Evolutionary conservation across 108 stramenopile genomes (phyloP).

Genomic region (Nitzschia sp.): DNA sequence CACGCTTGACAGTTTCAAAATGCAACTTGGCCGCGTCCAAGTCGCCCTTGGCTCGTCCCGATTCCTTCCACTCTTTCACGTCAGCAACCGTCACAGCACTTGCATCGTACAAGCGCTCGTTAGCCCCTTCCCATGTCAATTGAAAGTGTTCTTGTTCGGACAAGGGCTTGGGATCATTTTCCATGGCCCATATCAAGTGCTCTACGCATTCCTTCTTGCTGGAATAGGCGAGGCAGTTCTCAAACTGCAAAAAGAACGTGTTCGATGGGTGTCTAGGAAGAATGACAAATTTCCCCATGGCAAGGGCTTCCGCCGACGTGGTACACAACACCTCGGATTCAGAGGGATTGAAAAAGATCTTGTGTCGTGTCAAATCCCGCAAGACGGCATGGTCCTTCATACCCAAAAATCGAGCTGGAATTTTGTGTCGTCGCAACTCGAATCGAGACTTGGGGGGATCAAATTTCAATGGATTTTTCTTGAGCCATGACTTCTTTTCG

Average conservation of each 20-base stretch:
- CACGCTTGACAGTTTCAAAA: slow-evolving; percentile 50
- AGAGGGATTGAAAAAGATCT: slow-evolving; percentile 90
- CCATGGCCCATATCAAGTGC: slow-evolving; percentile 62
- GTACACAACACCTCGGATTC: slow-evolving; percentile 93
- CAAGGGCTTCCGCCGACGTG: slow-evolving; percentile 92
- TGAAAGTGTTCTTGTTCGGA: slow-evolving; percentile 54
- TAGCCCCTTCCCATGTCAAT: slow-evolving; percentile 94
- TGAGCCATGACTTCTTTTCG: slow-evolving; percentile 7
- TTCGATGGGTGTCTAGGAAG: slow-evolving; percentile 83
- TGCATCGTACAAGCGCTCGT: slow-evolving; percentile 75
- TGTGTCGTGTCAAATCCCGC: slow-evolving; percentile 61
- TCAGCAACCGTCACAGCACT: slow-evolving; percentile 52
- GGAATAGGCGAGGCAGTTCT: slow-evolving; percentile 74
- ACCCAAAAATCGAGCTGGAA: slow-evolving; percentile 81
- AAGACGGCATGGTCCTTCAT: slow-evolving; percentile 86
- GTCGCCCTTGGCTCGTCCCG: slow-evolving; percentile 54
- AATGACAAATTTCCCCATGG: slow-evolving; percentile 94
- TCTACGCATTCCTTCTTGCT: slow-evolving; percentile 73
- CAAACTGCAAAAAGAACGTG: slow-evolving; percentile 86
- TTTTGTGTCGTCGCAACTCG: slow-evolving; percentile 61
- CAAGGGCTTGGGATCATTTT: slow-evolving; percentile 75
- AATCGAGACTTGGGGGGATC: slow-evolving; percentile 72
- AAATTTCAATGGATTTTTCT: slow-evolving; percentile 21
- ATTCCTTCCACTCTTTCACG: slow-evolving; percentile 47
- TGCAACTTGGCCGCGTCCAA: slow-evolving; percentile 56